Evolutionary conservation across 495 filamentous ascomycete genomes (phyloP).

Genomic region (Hypoxylon crocopeplum): DNA sequence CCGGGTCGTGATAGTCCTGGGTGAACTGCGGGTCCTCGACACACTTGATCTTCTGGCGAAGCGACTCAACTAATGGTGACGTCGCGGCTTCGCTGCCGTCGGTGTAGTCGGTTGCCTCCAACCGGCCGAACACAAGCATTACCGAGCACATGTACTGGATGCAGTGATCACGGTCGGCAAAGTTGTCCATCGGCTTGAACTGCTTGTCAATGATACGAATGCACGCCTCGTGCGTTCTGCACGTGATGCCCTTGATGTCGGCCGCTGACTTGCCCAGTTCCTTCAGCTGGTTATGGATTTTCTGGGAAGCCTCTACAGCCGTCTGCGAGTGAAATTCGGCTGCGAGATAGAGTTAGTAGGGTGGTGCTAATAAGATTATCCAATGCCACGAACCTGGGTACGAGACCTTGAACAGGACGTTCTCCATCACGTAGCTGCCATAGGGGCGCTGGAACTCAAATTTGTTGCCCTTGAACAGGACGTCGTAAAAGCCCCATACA

Average conservation of each 20-base stretch:
- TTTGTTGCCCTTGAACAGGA: constrained; percentile 92
- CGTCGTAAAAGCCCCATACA: constrained; percentile 98
- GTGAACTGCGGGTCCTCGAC: constrained; percentile 97
- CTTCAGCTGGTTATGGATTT: constrained; percentile 81
- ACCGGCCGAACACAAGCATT: constrained; percentile 92
- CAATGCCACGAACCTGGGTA: constrained; percentile 73
- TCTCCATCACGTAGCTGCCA: constrained; percentile 99
- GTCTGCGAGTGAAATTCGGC: constrained; percentile 99
- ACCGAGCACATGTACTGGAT: constrained; percentile 99
- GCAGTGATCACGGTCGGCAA: constrained; percentile 98
- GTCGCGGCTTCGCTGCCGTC: constrained; percentile 91
- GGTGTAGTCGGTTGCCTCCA: constrained; percentile 89
- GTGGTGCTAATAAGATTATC: background rate
- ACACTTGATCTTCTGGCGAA: constrained; percentile 90
- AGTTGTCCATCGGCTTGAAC: constrained; percentile 99
- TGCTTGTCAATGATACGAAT: constrained; percentile 99
- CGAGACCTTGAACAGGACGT: constrained; percentile 99
- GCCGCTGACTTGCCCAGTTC: constrained; percentile 86
- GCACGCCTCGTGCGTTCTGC: constrained; percentile 97
- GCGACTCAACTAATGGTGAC: constrained; percentile 83
- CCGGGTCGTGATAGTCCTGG: constrained; percentile 88
- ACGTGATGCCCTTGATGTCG: constrained; percentile 91
- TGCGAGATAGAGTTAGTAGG: constrained; percentile 37
- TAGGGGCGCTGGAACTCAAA: constrained; percentile 96
- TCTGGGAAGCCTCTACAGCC: constrained; percentile 91